Percentiles rank a stretch among this genome's conserved stretches.
phyloP scores from a whole-genome alignment of 805 yeast genomes.

The Teunomyces pallodes region DNA sequence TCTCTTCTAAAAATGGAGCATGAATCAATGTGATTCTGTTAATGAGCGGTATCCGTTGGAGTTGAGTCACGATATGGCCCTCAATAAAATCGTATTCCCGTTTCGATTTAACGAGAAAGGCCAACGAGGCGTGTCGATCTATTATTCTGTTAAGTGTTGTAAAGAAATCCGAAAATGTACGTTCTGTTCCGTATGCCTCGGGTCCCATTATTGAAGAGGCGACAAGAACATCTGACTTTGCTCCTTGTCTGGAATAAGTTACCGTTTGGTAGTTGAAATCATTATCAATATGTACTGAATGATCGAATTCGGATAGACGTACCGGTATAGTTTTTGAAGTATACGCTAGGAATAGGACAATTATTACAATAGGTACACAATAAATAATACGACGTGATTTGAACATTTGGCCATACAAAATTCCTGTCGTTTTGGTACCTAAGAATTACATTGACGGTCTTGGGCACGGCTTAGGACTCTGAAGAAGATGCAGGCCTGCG shows the following conservation, averaged over 20 bases:
- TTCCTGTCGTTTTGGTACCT: background rate
- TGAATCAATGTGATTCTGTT: constrained; percentile 23
- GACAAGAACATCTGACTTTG: background rate
- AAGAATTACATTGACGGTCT: background rate
- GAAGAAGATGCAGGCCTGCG: background rate
- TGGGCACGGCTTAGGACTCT: too few relatives aligned
- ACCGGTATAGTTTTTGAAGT: background rate
- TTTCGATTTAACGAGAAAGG: constrained; percentile 30
- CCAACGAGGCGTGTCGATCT: constrained; percentile 16
- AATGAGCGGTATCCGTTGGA: background rate
- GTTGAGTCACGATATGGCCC: constrained; percentile 14
- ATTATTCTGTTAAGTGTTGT: constrained; percentile 17
- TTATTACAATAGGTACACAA: background rate
- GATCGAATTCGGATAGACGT: background rate
- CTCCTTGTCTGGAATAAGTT: background rate
- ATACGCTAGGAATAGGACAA: background rate
- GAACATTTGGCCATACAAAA: background rate
- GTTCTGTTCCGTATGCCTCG: constrained; percentile 30
- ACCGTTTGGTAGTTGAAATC: background rate
- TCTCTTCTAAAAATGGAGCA: constrained; percentile 35
- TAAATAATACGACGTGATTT: background rate
- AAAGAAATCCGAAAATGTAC: constrained; percentile 32
- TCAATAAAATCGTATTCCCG: constrained; percentile 23
- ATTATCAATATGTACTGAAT: background rate
- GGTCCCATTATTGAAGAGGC: constrained; percentile 6